These are phyloP conservation scores for Cymbopogon flexuosus DNA, from an alignment of 202 grass and related monocot species.

Conservation along the genomic window DNA sequence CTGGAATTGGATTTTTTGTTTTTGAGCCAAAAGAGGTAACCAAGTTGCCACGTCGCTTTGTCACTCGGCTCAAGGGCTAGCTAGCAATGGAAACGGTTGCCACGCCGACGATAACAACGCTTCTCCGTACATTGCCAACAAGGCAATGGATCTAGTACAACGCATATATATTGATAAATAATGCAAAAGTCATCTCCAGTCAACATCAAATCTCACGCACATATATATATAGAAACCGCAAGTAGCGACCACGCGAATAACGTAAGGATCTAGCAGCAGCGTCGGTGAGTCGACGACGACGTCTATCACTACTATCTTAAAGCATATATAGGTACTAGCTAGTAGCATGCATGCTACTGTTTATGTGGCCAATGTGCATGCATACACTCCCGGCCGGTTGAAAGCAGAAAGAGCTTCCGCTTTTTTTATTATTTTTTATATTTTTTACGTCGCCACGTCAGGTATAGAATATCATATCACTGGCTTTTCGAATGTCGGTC, in stretches of 20 bases:
- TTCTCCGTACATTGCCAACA: neutral
- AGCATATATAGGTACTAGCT: no score
- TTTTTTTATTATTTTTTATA: neutral
- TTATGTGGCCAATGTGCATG: slow-evolving; percentile 30
- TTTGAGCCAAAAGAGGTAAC: no score
- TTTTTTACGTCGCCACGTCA: neutral
- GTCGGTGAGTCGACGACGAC: neutral
- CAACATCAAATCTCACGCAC: slow-evolving; percentile 47
- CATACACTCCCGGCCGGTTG: neutral
- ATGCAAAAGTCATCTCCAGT: slow-evolving; percentile 18
- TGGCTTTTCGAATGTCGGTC: slow-evolving; percentile 46
- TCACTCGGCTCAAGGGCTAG: no score
- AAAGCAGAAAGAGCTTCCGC: neutral
- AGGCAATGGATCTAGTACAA: slow-evolving; percentile 9
- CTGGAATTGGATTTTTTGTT: no score
- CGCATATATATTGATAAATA: no score
- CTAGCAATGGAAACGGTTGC: no score
- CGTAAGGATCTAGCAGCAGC: neutral
- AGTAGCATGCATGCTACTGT: slow-evolving; percentile 42
- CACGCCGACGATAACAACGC: no score
- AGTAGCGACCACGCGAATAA: neutral
- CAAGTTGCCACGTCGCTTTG: no score
- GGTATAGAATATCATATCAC: neutral
- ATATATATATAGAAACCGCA: neutral
- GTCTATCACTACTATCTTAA: neutral